Percentiles rank a stretch among this genome's conserved stretches.
Evolutionary conservation across 169 alveolate species (phyloP).

Genomic region (Plasmodium gonderi): DNA sequence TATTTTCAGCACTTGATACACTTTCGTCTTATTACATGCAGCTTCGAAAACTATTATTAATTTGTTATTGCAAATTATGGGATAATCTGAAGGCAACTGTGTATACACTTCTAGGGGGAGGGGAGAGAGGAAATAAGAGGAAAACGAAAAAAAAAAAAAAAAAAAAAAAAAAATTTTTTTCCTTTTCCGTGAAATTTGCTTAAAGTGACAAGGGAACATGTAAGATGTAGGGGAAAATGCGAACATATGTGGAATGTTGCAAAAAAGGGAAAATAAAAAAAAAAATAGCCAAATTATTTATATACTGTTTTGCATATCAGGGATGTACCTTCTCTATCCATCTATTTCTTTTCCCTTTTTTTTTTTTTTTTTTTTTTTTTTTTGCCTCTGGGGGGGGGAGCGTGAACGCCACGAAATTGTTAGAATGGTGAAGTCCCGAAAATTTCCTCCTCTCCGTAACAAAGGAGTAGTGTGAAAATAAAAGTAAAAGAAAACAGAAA

Average conservation of each 20-base stretch:
- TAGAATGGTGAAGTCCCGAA: no score
- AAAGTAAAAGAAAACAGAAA: no score
- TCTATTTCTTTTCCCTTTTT: no score
- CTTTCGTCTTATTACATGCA: not conserved
- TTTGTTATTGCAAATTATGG: not conserved
- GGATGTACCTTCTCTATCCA: not conserved
- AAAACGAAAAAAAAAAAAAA: not conserved
- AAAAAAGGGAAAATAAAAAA: not conserved
- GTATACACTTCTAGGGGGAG: no score
- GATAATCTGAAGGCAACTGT: not conserved
- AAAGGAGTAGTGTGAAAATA: no score
- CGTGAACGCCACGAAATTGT: no score
- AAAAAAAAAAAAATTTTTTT: not conserved
- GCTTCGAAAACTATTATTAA: not conserved
- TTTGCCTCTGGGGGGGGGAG: no score
- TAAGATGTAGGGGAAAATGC: not conserved
- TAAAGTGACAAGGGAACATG: not conserved
- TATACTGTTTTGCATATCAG: not conserved
- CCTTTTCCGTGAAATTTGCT: not conserved
- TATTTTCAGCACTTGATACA: not conserved
- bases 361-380: no score
- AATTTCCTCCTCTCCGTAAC: no score
- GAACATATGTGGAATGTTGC: not conserved
- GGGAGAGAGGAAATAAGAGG: no score
- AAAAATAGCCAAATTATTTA: not conserved